These are phyloP conservation scores for Trichosanthes cucumerina DNA, from an alignment of 306 rosid species.

Conservation along the genomic window DNA sequence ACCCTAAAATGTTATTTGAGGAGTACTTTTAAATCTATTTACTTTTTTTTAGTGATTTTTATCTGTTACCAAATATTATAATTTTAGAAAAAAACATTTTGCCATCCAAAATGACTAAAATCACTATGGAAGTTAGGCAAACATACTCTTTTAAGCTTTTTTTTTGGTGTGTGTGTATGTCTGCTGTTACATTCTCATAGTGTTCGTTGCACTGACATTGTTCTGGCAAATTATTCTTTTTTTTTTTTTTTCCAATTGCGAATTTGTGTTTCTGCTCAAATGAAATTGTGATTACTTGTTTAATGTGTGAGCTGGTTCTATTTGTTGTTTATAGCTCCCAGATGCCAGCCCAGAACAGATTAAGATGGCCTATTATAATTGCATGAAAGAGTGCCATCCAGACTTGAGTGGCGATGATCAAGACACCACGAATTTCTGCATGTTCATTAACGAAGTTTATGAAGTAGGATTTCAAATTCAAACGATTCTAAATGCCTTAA, in stretches of 20 bases:
- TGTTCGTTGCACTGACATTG: not conserved
- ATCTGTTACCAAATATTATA: too few relatives aligned
- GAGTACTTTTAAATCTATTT: too few relatives aligned
- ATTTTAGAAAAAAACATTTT: too few relatives aligned
- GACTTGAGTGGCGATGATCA: conserved; percentile 79
- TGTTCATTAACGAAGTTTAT: conserved; percentile 81
- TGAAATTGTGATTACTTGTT: not conserved
- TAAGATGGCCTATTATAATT: conserved; percentile 80
- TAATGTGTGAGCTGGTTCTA: not conserved
- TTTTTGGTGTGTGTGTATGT: too few relatives aligned
- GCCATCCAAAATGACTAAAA: too few relatives aligned
- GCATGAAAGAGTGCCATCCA: conserved; percentile 98
- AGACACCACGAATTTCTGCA: conserved; percentile 80
- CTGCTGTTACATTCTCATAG: not conserved
- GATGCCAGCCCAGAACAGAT: conserved; percentile 80
- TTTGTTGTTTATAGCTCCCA: conserved; percentile 49
- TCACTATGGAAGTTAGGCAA: too few relatives aligned
- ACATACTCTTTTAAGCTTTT: too few relatives aligned
- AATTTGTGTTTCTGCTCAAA: not conserved
- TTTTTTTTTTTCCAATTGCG: not conserved
- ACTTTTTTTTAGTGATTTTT: too few relatives aligned
- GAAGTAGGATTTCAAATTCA: conserved; percentile 39
- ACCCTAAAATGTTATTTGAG: too few relatives aligned
- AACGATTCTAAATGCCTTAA: conserved; percentile 9
- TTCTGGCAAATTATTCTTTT: too few relatives aligned